phyloP scores from a whole-genome alignment of 768 basidiomycete species.

The Pisolithus marmoratus region DNA sequence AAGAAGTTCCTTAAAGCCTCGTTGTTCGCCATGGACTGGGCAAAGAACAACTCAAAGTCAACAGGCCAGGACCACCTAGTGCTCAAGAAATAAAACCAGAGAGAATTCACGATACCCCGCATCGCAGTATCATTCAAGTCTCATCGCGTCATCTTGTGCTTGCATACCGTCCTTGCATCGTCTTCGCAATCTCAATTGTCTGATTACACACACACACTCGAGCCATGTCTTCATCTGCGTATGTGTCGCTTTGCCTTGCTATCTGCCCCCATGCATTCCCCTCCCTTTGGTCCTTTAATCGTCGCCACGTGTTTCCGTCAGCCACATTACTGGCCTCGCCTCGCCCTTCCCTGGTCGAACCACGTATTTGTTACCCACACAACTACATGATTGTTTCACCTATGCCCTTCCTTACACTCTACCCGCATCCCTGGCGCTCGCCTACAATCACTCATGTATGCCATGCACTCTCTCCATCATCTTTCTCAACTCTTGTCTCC shows the following conservation, averaged over 20 bases:
- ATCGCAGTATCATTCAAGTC: constrained; percentile 17
- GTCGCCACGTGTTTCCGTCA: constrained; percentile 9
- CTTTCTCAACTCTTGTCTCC: constrained; percentile 5
- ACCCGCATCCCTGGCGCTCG: constrained; percentile 16
- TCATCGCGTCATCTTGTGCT: constrained; percentile 26
- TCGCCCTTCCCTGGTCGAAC: constrained; percentile 22
- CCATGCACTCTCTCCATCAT: constrained; percentile 10
- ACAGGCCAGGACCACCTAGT: constrained; percentile 26
- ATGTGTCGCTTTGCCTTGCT: constrained; percentile 35
- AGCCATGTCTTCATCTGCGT: constrained; percentile 29
- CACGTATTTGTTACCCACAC: constrained; percentile 26
- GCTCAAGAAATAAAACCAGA: constrained; percentile 22
- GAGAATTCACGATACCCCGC: constrained; percentile 5
- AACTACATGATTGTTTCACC: constrained; percentile 33
- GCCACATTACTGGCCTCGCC: constrained; percentile 19
- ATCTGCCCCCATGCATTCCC: constrained; percentile 29
- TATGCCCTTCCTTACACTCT: constrained; percentile 14
- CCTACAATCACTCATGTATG: constrained; percentile 22
- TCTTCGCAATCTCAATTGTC: constrained; percentile 32
- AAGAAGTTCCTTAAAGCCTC: constrained; percentile 97
- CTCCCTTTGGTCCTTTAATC: constrained; percentile 9
- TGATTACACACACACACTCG: constrained; percentile 31
- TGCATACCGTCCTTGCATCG: constrained; percentile 29
- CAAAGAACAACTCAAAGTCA: constrained; percentile 42
- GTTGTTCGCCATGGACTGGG: constrained; percentile 72